Base-by-base conservation (phyloP, 108 stramenopile genomes). In the Conticribra weissflogii region DNA sequence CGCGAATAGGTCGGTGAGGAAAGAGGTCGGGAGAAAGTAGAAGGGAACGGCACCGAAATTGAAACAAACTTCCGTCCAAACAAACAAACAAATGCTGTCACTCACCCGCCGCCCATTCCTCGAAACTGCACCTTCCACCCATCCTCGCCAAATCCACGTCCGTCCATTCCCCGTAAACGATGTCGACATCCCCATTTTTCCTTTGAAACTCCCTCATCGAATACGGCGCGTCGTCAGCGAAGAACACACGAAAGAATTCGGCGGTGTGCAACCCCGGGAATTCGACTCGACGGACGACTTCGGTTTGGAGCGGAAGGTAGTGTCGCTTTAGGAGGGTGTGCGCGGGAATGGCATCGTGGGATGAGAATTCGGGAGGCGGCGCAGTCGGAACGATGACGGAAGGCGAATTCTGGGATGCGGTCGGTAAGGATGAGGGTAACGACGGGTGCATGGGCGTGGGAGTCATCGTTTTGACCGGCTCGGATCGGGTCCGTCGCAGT, bases 231-330 rank as follows among this genome's bases (percentile, higher is more conserved):
- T 88, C 69, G 31, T 94, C 88, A 22, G 85, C 79, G 47, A 88
- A 90, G 53, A 94, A 94, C 0, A 94, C 88, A 60, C 81, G 65
- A 57, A 94, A 94, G 59, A 94, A 88, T 30, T 89, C 57, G 0
- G 84, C 84, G 17, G 77, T 59, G 59, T 88, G 73, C 9, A 94
- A 74, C 14, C 86, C 87, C 0, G 61, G 66, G 30, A 94, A 84
- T 47, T 77, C 60, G 4, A 84, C 76, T 49, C 75, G 36, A n/a
- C 65, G 63, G n/a, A 88, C 61, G 1, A 87, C 78, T 5, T 59
- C 28, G n/a, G 62, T 74, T 54, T 82, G 58, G 16, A 90, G 59
- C 24, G 75, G 79, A 19, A 87, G 91, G 55, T 77, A 83, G 49
- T 74, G 67, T 17, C 51, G 23, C 41, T 74, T 48, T 29, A 80